Conservation (phyloP, 768 basidiomycete genomes). For the Pulveroboletus frians region DNA sequence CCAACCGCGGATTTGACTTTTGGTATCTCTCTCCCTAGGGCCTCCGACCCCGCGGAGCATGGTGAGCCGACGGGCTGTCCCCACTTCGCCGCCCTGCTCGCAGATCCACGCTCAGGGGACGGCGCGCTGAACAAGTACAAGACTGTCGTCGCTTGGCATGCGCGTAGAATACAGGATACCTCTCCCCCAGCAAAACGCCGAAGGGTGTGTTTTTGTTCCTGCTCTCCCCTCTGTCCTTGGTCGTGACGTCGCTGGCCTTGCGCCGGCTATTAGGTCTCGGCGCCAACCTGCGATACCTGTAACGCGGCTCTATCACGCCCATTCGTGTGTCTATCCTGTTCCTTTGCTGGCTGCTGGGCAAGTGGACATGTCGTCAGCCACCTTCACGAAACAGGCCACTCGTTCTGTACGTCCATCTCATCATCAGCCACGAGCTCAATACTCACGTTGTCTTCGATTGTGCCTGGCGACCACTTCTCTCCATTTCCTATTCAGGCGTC, state of each 20-base stretch:
- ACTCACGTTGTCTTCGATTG: not conserved
- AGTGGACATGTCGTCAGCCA: slow-evolving; percentile 55
- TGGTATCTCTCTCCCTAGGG: slow-evolving; percentile 5
- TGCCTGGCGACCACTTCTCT: not conserved
- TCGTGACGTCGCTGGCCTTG: not conserved
- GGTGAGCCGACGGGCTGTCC: slow-evolving; percentile 24
- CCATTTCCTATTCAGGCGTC: slow-evolving; percentile 44
- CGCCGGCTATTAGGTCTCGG: slow-evolving; percentile 37
- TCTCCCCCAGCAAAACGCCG: slow-evolving; percentile 54
- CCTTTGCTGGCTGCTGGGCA: slow-evolving; percentile 66
- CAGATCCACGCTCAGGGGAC: slow-evolving; percentile 27
- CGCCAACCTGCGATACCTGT: slow-evolving; percentile 64
- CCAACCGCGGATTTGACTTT: slow-evolving; percentile 8
- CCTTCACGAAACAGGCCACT: slow-evolving; percentile 51
- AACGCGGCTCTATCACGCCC: slow-evolving; percentile 52
- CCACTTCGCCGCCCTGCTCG: slow-evolving; percentile 39
- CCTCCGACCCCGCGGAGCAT: slow-evolving; percentile 11
- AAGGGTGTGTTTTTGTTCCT: slow-evolving; percentile 42
- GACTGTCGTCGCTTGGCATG: slow-evolving; percentile 52
- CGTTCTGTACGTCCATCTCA: slow-evolving; percentile 51
- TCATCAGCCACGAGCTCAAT: not conserved
- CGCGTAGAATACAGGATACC: slow-evolving; percentile 41
- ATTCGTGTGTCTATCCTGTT: slow-evolving; percentile 69
- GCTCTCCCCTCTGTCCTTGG: not conserved
- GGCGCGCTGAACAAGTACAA: slow-evolving; percentile 47